A percentile compares a stretch with the other conserved stretches of the same genome.
Evolutionary conservation across 257 asterid genomes (phyloP).

Genomic region (Lavandula angustifolia): DNA sequence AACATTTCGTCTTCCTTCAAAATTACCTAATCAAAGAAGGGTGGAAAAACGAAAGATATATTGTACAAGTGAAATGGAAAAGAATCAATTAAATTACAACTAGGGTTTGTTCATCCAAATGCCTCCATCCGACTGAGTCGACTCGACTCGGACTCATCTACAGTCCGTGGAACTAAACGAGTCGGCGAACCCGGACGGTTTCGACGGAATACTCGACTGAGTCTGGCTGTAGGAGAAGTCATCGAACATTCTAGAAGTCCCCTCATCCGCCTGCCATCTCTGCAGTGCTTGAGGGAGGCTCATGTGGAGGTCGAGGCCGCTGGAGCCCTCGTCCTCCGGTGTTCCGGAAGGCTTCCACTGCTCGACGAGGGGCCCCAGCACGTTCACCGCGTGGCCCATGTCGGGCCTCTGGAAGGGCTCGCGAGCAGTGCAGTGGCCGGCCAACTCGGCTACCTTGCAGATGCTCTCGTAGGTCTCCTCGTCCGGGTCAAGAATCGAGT

Average conservation of each 20-base stretch:
- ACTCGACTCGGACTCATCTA: too few species aligned
- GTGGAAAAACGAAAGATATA: constrained; percentile 2
- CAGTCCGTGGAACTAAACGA: constrained; percentile 70
- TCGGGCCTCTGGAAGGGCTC: constrained; percentile 95
- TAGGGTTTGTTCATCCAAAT: too few species aligned
- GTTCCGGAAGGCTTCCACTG: constrained; percentile 75
- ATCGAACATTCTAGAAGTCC: constrained; percentile 90
- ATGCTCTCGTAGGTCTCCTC: constrained; percentile 80
- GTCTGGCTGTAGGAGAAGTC: constrained; percentile 64
- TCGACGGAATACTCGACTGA: constrained; percentile 76
- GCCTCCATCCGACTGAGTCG: too few species aligned
- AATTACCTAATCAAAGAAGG: too few species aligned
- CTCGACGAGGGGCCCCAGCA: constrained; percentile 86
- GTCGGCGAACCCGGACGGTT: constrained; percentile 75
- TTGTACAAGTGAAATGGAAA: constrained; percentile 33
- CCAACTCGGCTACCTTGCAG: constrained; percentile 83
- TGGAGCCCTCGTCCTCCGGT: constrained; percentile 65
- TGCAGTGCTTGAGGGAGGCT: constrained; percentile 92
- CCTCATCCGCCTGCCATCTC: constrained; percentile 92
- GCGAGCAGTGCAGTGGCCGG: constrained; percentile 88
- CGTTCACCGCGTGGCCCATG: constrained; percentile 94
- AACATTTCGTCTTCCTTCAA: too few species aligned
- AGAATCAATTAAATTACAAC: constrained; percentile 52
- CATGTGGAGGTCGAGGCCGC: constrained; percentile 69
- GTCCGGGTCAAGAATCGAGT: constrained; percentile 62